Evolutionary conservation across 202 grass and related monocot species (phyloP).

Genomic region (Brachypodium distachyon): DNA sequence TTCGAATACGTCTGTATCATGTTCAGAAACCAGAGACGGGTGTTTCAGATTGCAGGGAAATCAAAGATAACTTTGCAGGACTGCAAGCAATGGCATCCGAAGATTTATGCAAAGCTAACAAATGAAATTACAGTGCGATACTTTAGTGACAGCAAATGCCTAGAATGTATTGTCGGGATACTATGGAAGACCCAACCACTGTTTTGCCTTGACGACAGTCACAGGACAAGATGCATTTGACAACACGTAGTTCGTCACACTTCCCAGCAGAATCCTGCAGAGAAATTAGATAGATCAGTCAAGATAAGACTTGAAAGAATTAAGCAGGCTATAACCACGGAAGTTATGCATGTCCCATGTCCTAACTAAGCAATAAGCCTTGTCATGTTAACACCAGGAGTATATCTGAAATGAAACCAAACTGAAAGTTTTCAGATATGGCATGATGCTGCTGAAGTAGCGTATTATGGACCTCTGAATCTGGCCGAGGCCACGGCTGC

Average conservation of each 20-base stretch:
- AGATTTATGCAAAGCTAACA: no score
- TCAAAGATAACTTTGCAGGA: not conserved
- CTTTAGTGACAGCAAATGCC: not conserved
- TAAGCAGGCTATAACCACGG: not conserved
- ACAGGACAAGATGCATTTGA: conserved; percentile 68
- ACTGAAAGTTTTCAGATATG: not conserved
- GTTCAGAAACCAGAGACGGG: not conserved
- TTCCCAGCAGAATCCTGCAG: conserved; percentile 69
- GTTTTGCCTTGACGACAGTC: conserved; percentile 62
- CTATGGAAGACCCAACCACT: no score
- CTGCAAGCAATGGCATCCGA: not conserved
- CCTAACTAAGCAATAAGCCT: not conserved
- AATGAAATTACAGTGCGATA: not conserved
- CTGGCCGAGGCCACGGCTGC: conserved; percentile 66
- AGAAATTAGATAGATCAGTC: not conserved
- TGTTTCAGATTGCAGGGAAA: not conserved
- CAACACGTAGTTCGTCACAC: conserved; percentile 68
- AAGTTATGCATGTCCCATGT: not conserved
- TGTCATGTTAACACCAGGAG: not conserved
- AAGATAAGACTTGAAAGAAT: not conserved
- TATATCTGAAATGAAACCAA: no score
- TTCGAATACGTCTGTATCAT: not conserved
- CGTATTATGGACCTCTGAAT: conserved; percentile 47
- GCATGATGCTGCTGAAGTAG: no score
- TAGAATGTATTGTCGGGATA: not conserved